Evolutionary conservation across 139 green algal species (phyloP).

Genomic region (Auxenochlorella protothecoides): DNA sequence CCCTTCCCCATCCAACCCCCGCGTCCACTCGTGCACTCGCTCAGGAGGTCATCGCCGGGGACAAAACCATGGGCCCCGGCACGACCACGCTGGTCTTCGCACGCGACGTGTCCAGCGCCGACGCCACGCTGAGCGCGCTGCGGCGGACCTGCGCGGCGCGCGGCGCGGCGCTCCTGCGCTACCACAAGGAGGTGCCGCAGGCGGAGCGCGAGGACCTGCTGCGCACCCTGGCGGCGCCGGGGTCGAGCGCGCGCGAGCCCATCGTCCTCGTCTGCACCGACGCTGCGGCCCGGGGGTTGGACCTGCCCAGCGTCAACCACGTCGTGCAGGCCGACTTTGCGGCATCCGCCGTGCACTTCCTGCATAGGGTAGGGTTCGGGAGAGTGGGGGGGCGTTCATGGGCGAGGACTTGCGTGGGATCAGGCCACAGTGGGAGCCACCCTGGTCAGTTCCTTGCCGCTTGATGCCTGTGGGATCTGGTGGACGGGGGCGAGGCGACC

Average conservation of each 20-base stretch:
- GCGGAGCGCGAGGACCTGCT: conserved; percentile 24
- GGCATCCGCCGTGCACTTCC: conserved; percentile 79
- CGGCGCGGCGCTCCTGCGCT: conserved; percentile 19
- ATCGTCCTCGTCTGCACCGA: conserved; percentile 89
- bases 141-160: background rate
- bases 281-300: conserved; percentile 76
- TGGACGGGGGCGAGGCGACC: no score
- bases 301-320: conserved; percentile 71
- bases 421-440: no score
- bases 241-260: conserved; percentile 5
- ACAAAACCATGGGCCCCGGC: background rate
- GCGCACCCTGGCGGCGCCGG: conserved; percentile 6
- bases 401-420: no score
- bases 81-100: conserved; percentile 70
- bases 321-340: conserved; percentile 91
- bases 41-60: conserved; percentile 17
- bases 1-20: no score
- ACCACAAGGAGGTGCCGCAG: conserved; percentile 37
- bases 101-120: conserved; percentile 37
- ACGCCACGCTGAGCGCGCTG: conserved; percentile 33
- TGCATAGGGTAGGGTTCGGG: conserved; percentile 65
- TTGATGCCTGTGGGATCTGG: no score
- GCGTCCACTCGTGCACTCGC: no score
- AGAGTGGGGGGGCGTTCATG: no score
- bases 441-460: no score